Evolutionary conservation across 2,329 filamentous ascomycete genomes (phyloP).

Genomic region (Camillea tinctor): DNA sequence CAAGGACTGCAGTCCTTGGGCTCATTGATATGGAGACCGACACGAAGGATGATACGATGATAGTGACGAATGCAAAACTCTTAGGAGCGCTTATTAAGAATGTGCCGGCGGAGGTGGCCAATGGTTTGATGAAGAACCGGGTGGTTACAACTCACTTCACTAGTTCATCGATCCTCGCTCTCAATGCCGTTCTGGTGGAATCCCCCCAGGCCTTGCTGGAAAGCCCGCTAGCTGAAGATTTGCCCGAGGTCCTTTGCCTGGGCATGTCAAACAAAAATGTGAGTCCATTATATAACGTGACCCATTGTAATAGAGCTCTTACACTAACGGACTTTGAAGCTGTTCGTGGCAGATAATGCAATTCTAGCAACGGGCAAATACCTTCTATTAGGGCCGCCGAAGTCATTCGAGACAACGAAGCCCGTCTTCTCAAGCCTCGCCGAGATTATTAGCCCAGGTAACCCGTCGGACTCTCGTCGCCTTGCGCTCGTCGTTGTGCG

Average conservation of each 20-base stretch:
- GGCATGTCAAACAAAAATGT: slow-evolving; percentile 77
- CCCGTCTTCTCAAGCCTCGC: slow-evolving; percentile 78
- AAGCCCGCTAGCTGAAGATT: slow-evolving; percentile 66
- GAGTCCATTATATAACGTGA: slow-evolving; percentile 38
- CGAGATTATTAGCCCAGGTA: slow-evolving; percentile 71
- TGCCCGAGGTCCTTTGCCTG: slow-evolving; percentile 73
- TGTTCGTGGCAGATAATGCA: slow-evolving; percentile 84
- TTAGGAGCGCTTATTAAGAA: slow-evolving; percentile 88
- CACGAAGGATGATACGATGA: slow-evolving; percentile 73
- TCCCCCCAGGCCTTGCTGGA: slow-evolving; percentile 69
- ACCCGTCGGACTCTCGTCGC: slow-evolving; percentile 78
- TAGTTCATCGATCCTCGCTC: slow-evolving; percentile 75
- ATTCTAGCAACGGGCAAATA: slow-evolving; percentile 91
- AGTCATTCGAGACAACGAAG: slow-evolving; percentile 74
- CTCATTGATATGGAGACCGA: slow-evolving; percentile 85
- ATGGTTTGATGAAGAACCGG: slow-evolving; percentile 61
- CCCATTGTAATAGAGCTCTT: slow-evolving; percentile 17
- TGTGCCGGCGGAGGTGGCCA: slow-evolving; percentile 69
- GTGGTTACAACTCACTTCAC: slow-evolving; percentile 76
- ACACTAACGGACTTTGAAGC: slow-evolving; percentile 41
- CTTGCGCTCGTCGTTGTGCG: slow-evolving; percentile 84
- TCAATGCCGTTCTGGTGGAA: slow-evolving; percentile 87
- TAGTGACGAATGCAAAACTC: slow-evolving; percentile 85
- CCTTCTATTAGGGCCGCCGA: slow-evolving; percentile 67
- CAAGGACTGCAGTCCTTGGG: slow-evolving; percentile 78